phyloP scores from a whole-genome alignment of 345 rosid genomes.

The Salix exigua region DNA sequence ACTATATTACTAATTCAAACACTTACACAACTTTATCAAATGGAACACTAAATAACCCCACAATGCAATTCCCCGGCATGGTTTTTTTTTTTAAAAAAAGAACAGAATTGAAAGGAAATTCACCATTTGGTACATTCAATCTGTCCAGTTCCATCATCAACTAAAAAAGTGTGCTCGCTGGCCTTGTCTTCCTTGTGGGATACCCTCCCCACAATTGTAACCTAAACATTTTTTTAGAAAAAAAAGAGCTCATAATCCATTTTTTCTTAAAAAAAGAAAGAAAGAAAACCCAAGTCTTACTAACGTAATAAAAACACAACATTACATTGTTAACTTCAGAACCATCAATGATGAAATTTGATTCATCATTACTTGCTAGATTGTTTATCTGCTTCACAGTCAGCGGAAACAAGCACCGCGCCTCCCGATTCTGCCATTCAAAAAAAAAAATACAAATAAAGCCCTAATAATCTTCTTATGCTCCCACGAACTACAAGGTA shows the following conservation, averaged over 20 bases:
- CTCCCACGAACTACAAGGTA: neutral
- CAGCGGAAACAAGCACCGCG: slow-evolving; percentile 24
- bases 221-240: neutral
- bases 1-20: slow-evolving; percentile 6
- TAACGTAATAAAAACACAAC: neutral
- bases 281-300: neutral
- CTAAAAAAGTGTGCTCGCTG: slow-evolving; percentile 57
- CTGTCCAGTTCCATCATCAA: slow-evolving; percentile 84
- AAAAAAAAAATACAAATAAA: neutral
- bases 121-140: slow-evolving; percentile 84
- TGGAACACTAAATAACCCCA: neutral
- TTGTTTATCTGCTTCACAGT: slow-evolving; percentile 32
- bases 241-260: neutral
- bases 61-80: neutral
- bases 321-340: slow-evolving; percentile 28
- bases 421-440: slow-evolving; percentile 27
- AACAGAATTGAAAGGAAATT: slow-evolving; percentile 1
- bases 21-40: neutral
- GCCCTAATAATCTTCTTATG: neutral
- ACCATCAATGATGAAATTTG: slow-evolving; percentile 25
- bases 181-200: slow-evolving; percentile 67
- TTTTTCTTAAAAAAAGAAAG: neutral
- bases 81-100: neutral
- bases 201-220: slow-evolving; percentile 57
- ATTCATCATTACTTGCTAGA: slow-evolving; percentile 29